These are phyloP conservation scores for Penicillium coprophilum DNA, from an alignment of 495 filamentous ascomycete genomes.

Conservation along the genomic window DNA sequence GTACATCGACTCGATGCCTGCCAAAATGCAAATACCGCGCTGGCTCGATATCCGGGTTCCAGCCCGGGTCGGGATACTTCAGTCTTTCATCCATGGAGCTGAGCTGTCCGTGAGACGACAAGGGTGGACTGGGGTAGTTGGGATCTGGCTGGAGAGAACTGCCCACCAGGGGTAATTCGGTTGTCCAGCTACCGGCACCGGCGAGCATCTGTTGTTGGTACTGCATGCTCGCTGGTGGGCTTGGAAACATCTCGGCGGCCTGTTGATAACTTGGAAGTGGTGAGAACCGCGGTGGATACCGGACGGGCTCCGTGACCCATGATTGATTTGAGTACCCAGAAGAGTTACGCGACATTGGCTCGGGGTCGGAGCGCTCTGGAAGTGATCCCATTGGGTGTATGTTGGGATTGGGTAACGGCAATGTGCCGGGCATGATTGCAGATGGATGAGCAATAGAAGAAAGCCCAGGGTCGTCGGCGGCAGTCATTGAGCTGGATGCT, in stretches of 20 bases:
- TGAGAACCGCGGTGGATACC: slow-evolving; percentile 31
- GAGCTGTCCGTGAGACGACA: slow-evolving; percentile 7
- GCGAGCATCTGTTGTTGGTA: slow-evolving; percentile 24
- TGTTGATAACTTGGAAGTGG: slow-evolving; percentile 24
- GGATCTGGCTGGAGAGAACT: slow-evolving; percentile 29
- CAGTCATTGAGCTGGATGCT: not conserved
- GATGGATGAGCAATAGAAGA: slow-evolving; percentile 34
- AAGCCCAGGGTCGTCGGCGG: not conserved
- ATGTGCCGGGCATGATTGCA: slow-evolving; percentile 41
- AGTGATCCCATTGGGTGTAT: slow-evolving; percentile 19
- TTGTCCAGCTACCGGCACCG: slow-evolving; percentile 27
- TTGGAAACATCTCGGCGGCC: slow-evolving; percentile 6
- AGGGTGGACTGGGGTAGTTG: slow-evolving; percentile 16
- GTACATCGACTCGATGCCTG: slow-evolving; percentile 35
- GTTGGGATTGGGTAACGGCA: slow-evolving; percentile 26
- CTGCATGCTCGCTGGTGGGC: slow-evolving; percentile 9
- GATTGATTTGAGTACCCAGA: slow-evolving; percentile 40
- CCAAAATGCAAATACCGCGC: slow-evolving; percentile 28
- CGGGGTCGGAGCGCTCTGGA: slow-evolving; percentile 29
- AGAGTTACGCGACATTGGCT: slow-evolving; percentile 35
- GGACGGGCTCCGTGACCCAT: slow-evolving; percentile 42
- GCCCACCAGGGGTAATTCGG: slow-evolving; percentile 10
- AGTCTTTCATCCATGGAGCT: slow-evolving; percentile 29
- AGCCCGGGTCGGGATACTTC: slow-evolving; percentile 16
- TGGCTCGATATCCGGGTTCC: slow-evolving; percentile 20